A percentile compares a stretch with the other conserved stretches of the same genome.
phyloP scores from a whole-genome alignment of 2,329 filamentous ascomycete species.

The Venturia oleaginea region DNA sequence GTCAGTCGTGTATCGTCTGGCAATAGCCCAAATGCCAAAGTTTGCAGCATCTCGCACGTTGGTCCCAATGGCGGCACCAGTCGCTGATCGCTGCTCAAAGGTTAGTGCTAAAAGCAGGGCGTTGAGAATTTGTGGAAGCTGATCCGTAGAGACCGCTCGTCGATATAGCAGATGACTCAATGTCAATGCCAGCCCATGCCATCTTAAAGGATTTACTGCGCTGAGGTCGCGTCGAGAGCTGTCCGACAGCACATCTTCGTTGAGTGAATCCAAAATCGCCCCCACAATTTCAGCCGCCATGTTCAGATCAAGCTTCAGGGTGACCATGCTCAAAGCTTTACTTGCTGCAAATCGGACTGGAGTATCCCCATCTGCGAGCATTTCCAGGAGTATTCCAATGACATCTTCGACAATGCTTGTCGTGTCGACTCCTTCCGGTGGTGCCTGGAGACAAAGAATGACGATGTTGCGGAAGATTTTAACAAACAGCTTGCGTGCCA shows the following conservation, averaged over 20 bases:
- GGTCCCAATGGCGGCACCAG: slow-evolving; percentile 75
- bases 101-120: slow-evolving; percentile 69
- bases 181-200: slow-evolving; percentile 88
- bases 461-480: slow-evolving; percentile 75
- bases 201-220: slow-evolving; percentile 70
- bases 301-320: slow-evolving; percentile 65
- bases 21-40: slow-evolving; percentile 90
- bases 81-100: slow-evolving; percentile 81
- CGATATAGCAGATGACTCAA: slow-evolving; percentile 80
- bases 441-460: slow-evolving; percentile 50
- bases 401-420: slow-evolving; percentile 56
- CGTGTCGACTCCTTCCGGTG: slow-evolving; percentile 25
- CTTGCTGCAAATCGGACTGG: slow-evolving; percentile 84
- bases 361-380: slow-evolving; percentile 77
- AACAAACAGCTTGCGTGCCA: slow-evolving; percentile 72
- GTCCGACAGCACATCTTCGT: slow-evolving; percentile 53
- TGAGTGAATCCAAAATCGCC: slow-evolving; percentile 63
- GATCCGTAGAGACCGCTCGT: slow-evolving; percentile 62
- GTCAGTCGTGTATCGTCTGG: slow-evolving; percentile 71
- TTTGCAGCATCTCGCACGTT: slow-evolving; percentile 93
- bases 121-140: slow-evolving; percentile 65
- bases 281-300: slow-evolving; percentile 85
- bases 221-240: slow-evolving; percentile 52
- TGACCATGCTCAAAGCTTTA: slow-evolving; percentile 83
- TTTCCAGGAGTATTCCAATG: slow-evolving; percentile 72